phyloP scores from a whole-genome alignment of 345 rosid genomes.

The Ceriops decandra region DNA sequence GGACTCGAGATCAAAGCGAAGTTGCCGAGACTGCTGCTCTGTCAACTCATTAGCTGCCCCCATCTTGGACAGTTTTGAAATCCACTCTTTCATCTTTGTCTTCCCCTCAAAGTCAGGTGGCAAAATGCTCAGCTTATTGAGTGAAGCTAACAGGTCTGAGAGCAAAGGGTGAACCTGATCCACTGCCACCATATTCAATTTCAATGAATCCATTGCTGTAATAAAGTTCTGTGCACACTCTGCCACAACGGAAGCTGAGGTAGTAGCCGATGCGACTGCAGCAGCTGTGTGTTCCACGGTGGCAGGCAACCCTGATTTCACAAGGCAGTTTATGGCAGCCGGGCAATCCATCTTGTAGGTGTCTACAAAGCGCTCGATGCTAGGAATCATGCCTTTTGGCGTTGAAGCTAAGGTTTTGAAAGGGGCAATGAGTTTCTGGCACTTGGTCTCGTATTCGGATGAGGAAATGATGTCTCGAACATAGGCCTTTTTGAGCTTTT shows the following conservation, averaged over 20 bases:
- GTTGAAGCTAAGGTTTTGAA: conserved; percentile 80
- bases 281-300: conserved; percentile 89
- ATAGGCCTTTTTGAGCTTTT: conserved; percentile 94
- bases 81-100: conserved; percentile 94
- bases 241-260: conserved; percentile 88
- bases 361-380: conserved; percentile 83
- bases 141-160: conserved; percentile 78
- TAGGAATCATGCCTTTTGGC: conserved; percentile 71
- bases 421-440: conserved; percentile 89
- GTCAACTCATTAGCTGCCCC: conserved; percentile 94
- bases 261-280: conserved; percentile 47
- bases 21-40: conserved; percentile 92
- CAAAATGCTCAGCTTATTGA: conserved; percentile 73
- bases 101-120: conserved; percentile 94
- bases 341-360: conserved; percentile 96
- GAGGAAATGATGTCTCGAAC: conserved; percentile 75
- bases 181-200: conserved; percentile 92
- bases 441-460: conserved; percentile 73
- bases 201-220: conserved; percentile 93
- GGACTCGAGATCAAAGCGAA: conserved; percentile 90
- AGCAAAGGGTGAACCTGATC: conserved; percentile 89
- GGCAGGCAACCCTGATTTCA: conserved; percentile 89
- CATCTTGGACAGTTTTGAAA: conserved; percentile 82
- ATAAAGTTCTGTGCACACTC: conserved; percentile 95
- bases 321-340: conserved; percentile 82